Percentiles rank a stretch among this genome's conserved stretches.
These are phyloP conservation scores for Agrocybe praecox DNA, from an alignment of 768 basidiomycete species.

Conservation along the genomic window DNA sequence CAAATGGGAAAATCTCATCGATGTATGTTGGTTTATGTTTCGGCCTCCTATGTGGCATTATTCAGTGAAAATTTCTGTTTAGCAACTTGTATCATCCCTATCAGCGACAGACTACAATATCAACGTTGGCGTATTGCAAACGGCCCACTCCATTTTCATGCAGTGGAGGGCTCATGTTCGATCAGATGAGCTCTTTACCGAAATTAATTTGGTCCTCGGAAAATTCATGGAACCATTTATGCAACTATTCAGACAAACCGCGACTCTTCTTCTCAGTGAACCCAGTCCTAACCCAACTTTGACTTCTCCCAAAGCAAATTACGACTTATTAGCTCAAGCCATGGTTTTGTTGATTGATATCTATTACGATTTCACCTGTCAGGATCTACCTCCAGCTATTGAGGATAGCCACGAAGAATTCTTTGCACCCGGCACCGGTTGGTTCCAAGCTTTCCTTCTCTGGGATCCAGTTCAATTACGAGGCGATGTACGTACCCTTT, in stretches of 20 bases:
- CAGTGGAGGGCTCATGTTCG: conserved; percentile 93
- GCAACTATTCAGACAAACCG: conserved; percentile 75
- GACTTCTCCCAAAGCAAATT: conserved; percentile 38
- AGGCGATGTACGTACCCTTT: conserved; percentile 59
- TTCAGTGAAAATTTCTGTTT: neutral
- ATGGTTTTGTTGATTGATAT: conserved; percentile 83
- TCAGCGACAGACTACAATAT: conserved; percentile 80
- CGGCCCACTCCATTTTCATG: conserved; percentile 94
- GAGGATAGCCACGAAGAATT: conserved; percentile 88
- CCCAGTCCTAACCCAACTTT: conserved; percentile 35
- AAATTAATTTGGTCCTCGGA: conserved; percentile 88
- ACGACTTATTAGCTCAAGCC: conserved; percentile 63
- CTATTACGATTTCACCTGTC: conserved; percentile 92
- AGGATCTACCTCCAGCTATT: conserved; percentile 92
- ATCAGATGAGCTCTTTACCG: conserved; percentile 82
- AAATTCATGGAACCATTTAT: conserved; percentile 87
- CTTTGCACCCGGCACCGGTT: conserved; percentile 69
- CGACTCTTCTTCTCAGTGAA: conserved; percentile 48
- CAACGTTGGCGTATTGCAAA: conserved; percentile 90
- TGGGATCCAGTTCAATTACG: conserved; percentile 76
- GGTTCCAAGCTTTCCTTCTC: conserved; percentile 78
- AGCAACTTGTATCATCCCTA: conserved; percentile 91
- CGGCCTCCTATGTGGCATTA: neutral
- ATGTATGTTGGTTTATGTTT: conserved; percentile 56
- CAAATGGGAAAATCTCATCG: conserved; percentile 86